phyloP scores from a whole-genome alignment of 805 yeast genomes.

The Hanseniaspora hatyaiensis region DNA sequence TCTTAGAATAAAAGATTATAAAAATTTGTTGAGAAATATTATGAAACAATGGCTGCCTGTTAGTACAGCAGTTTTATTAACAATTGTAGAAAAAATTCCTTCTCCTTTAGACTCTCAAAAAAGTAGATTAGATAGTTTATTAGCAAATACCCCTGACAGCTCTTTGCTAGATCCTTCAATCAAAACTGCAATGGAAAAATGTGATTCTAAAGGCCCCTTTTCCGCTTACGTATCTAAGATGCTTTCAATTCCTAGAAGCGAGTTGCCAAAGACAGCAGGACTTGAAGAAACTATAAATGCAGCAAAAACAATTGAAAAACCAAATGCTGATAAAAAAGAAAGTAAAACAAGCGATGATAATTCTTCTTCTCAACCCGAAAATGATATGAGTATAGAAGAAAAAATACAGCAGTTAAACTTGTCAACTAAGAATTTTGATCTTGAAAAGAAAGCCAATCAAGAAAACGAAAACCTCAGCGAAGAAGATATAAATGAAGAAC shows the following conservation, averaged over 20 bases:
- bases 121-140: constrained; percentile 54
- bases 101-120: constrained; percentile 70
- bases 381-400: constrained; percentile 15
- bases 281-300: constrained; percentile 59
- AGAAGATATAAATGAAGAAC: constrained; percentile 15
- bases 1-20: constrained; percentile 64
- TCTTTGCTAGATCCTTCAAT: constrained; percentile 40
- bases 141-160: constrained; percentile 27
- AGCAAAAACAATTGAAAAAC: constrained; percentile 40
- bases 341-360: too few species aligned
- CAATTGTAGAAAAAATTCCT: constrained; percentile 76
- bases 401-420: constrained; percentile 17
- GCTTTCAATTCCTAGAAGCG: constrained; percentile 70
- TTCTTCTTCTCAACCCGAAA: too few species aligned
- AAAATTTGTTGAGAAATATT: constrained; percentile 47
- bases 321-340: constrained; percentile 19
- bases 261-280: constrained; percentile 50
- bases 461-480: constrained; percentile 4
- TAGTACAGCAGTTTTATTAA: constrained; percentile 68
- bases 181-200: constrained; percentile 45
- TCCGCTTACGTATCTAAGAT: constrained; percentile 83
- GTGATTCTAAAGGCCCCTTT: constrained; percentile 56
- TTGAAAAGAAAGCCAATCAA: constrained; percentile 20
- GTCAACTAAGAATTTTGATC: constrained; percentile 20
- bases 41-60: constrained; percentile 93